phyloP scores from a whole-genome alignment of 768 basidiomycete genomes.

The Hygrophorus pudorinus region DNA sequence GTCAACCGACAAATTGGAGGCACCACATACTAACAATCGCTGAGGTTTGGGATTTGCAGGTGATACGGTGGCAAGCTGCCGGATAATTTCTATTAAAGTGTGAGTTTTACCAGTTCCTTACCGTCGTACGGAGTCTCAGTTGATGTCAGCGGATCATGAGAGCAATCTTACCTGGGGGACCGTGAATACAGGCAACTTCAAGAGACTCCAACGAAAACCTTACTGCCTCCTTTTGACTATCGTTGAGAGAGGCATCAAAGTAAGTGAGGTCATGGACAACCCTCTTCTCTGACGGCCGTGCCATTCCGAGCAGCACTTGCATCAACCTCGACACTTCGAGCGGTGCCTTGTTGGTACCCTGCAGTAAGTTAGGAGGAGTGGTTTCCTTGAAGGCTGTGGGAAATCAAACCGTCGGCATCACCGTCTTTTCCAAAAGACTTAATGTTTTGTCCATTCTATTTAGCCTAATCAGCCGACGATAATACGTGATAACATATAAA shows the following conservation, averaged over 20 bases:
- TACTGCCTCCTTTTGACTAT: constrained; percentile 78
- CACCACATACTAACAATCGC: constrained; percentile 81
- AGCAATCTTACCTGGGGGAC: constrained; percentile 69
- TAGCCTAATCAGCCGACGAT: background rate
- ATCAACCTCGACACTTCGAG: constrained; percentile 42
- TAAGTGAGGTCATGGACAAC: constrained; percentile 40
- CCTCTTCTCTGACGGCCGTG: constrained; percentile 30
- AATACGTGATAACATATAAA: background rate
- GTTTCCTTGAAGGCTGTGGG: constrained; percentile 19
- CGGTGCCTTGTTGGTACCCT: background rate
- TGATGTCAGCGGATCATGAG: background rate
- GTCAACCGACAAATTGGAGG: constrained; percentile 91
- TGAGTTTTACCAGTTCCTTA: constrained; percentile 91
- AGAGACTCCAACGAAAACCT: constrained; percentile 69
- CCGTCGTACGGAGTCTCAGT: background rate
- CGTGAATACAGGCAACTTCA: constrained; percentile 89
- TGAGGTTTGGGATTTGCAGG: constrained; percentile 38
- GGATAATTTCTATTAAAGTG: constrained; percentile 88
- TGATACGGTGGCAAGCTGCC: constrained; percentile 56
- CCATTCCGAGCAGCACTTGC: constrained; percentile 64
- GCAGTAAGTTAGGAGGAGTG: constrained; percentile 14
- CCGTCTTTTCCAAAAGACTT: constrained; percentile 47
- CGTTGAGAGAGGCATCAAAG: constrained; percentile 71
- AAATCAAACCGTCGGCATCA: constrained; percentile 10
- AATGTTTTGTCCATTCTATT: constrained; percentile 81